phyloP scores from a whole-genome alignment of 2,329 filamentous ascomycete species.

The Fusarium avenaceum region DNA sequence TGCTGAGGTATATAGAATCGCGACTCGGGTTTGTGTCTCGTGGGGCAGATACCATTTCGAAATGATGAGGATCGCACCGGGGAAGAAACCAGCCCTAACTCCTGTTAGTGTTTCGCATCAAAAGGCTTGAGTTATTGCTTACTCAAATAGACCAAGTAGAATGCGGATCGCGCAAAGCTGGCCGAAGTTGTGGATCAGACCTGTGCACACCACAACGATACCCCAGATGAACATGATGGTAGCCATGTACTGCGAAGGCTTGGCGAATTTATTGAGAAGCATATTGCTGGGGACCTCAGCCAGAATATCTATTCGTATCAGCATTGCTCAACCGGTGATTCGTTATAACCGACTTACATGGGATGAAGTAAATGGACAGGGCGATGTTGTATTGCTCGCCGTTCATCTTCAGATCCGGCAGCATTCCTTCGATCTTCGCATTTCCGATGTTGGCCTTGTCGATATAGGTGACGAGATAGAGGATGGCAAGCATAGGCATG shows the following conservation, averaged over 20 bases:
- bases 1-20: constrained; percentile 49
- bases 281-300: constrained; percentile 38
- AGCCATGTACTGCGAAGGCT: constrained; percentile 36
- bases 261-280: constrained; percentile 36
- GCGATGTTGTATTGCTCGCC: constrained; percentile 39
- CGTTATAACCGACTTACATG: background rate
- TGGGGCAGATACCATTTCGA: constrained; percentile 51
- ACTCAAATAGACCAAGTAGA: constrained; percentile 34
- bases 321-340: fast-evolving
- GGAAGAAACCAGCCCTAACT: constrained; percentile 50
- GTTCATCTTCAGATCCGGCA: constrained; percentile 25
- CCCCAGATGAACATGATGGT: constrained; percentile 38
- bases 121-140: fast-evolving
- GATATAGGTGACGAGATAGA: constrained; percentile 36
- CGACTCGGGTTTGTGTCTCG: constrained; percentile 49
- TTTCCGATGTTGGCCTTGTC: constrained; percentile 41
- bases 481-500: constrained; percentile 33
- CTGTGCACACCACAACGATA: constrained; percentile 28
- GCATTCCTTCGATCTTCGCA: constrained; percentile 37
- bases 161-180: constrained; percentile 30
- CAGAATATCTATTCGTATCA: constrained; percentile 20
- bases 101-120: background rate
- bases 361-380: constrained; percentile 36
- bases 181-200: constrained; percentile 30
- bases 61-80: constrained; percentile 49